These are phyloP conservation scores for Auricularia heimuer DNA, from an alignment of 768 basidiomycete genomes.

Conservation along the genomic window DNA sequence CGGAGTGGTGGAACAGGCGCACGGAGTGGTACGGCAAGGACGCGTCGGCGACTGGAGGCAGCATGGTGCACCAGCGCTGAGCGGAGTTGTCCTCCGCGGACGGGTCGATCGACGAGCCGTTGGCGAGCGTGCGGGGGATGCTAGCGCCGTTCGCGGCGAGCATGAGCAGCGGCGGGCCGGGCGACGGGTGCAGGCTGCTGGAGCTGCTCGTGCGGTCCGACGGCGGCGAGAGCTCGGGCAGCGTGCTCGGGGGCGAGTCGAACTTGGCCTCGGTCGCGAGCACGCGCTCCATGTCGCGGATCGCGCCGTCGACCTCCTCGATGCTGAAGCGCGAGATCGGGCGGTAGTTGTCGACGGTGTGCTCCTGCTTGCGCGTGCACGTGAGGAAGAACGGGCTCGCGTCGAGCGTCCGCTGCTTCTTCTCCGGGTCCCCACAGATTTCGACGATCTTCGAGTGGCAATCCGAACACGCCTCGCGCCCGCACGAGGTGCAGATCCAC, in stretches of 20 bases:
- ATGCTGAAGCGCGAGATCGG: conserved; percentile 71
- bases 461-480: conserved; percentile 79
- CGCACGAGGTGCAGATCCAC: conserved; percentile 88
- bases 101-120: neutral
- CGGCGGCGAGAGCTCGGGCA: neutral
- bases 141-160: neutral
- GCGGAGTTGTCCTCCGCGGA: neutral
- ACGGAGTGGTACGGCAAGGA: conserved; percentile 40
- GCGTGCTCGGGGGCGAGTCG: neutral
- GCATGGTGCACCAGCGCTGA: conserved; percentile 1
- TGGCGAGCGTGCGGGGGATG: neutral
- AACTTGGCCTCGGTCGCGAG: conserved; percentile 17
- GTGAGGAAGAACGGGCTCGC: conserved; percentile 63
- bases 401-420: conserved; percentile 43
- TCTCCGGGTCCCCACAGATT: conserved; percentile 37
- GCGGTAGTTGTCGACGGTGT: conserved; percentile 55
- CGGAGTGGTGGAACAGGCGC: conserved; percentile 33
- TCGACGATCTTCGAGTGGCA: conserved; percentile 66
- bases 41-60: conserved; percentile 9
- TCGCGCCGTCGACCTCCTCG: conserved; percentile 51
- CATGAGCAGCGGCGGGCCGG: neutral
- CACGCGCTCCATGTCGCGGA: conserved; percentile 49
- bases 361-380: conserved; percentile 64
- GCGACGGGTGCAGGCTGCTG: conserved; percentile 8
- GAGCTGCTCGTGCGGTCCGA: conserved; percentile 7